A percentile compares a stretch with the other conserved stretches of the same genome.
Conservation (phyloP, 2,329 filamentous ascomycete genomes). For the Ramularia collo-cygni region DNA sequence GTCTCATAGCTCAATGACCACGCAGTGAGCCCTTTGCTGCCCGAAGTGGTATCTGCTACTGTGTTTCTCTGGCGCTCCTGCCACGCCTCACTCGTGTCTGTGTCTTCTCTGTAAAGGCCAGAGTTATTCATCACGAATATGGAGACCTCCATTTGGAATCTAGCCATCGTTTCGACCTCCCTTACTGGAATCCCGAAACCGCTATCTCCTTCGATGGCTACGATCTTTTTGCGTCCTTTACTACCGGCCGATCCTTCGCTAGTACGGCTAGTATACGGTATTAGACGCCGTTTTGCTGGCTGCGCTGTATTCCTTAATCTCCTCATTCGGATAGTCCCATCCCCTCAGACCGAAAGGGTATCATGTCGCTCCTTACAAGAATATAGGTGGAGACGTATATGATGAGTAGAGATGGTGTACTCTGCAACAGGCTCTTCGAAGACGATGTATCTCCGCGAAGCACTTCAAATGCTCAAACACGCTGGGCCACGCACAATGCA, state of each 20-base stretch:
- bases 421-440: too few species aligned
- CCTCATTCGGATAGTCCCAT: too few species aligned
- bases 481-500: too few species aligned
- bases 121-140: constrained; percentile 42
- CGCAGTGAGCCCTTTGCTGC: constrained; percentile 42
- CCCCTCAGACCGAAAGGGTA: too few species aligned
- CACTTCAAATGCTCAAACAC: too few species aligned
- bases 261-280: too few species aligned
- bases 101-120: constrained; percentile 35
- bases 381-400: too few species aligned
- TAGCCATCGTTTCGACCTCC: constrained; percentile 51
- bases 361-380: too few species aligned
- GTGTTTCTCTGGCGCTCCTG: constrained; percentile 39
- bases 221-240: constrained; percentile 42
- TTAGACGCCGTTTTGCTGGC: too few species aligned
- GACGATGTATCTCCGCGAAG: too few species aligned
- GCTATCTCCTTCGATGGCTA: constrained; percentile 50
- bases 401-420: too few species aligned
- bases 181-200: constrained; percentile 51
- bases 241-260: constrained; percentile 31
- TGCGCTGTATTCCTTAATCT: too few species aligned
- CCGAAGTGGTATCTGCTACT: constrained; percentile 25
- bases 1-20: constrained; percentile 46
- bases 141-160: constrained; percentile 46
- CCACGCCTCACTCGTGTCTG: constrained; percentile 37